These are phyloP conservation scores for Tulasnella sp. DNA, from an alignment of 768 basidiomycete genomes.

Conservation along the genomic window DNA sequence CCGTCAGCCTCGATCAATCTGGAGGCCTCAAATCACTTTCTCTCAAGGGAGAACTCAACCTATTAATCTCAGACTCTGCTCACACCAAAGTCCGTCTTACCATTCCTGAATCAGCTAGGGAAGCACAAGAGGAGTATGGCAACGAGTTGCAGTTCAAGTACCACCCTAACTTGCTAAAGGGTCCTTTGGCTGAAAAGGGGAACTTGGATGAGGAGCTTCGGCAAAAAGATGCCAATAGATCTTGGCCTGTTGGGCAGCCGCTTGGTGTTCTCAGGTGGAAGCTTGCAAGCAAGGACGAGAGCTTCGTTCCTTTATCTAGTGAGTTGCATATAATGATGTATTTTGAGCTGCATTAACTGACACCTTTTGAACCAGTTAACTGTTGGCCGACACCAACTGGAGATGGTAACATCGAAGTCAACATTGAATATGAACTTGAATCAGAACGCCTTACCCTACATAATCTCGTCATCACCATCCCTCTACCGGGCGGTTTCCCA, in stretches of 20 bases:
- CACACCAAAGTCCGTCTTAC: conserved; percentile 56
- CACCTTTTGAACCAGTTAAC: too few relatives aligned
- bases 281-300: conserved; percentile 82
- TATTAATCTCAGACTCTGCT: conserved; percentile 68
- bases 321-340: conserved; percentile 29
- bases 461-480: conserved; percentile 81
- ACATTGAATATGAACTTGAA: conserved; percentile 94
- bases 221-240: conserved; percentile 66
- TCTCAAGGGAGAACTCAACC: conserved; percentile 88
- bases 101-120: conserved; percentile 39
- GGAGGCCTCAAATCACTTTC: conserved; percentile 85
- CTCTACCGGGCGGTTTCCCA: conserved; percentile 88
- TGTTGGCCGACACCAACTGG: conserved; percentile 93
- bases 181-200: conserved; percentile 30
- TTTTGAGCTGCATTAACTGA: too few relatives aligned
- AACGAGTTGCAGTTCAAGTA: conserved; percentile 85
- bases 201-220: conserved; percentile 46
- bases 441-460: conserved; percentile 65
- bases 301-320: conserved; percentile 83
- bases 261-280: conserved; percentile 89
- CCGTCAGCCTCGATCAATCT: conserved; percentile 70
- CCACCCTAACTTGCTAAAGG: conserved; percentile 71
- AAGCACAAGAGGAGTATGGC: conserved; percentile 40
- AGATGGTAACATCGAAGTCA: conserved; percentile 86
- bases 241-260: conserved; percentile 80